These are phyloP conservation scores for Ceratocystis ficicola DNA, from an alignment of 2,329 filamentous ascomycete genomes.

Conservation along the genomic window DNA sequence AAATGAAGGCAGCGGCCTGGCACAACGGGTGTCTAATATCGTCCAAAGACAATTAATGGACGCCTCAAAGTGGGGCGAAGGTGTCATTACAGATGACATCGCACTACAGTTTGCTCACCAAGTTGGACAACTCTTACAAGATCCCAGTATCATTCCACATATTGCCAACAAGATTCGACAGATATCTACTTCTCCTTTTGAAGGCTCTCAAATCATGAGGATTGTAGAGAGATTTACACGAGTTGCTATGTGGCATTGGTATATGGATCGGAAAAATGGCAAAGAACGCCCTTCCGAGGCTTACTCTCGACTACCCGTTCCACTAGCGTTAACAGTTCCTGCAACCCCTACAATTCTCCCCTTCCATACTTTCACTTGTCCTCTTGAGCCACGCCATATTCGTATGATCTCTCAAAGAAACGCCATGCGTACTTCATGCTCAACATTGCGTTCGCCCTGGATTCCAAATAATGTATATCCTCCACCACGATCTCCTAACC, in stretches of 20 bases:
- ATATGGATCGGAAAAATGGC: slow-evolving; percentile 61
- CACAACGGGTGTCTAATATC: slow-evolving; percentile 80
- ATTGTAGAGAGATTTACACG: slow-evolving; percentile 76
- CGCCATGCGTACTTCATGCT: slow-evolving; percentile 81
- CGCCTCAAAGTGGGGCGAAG: slow-evolving; percentile 73
- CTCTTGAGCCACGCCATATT: slow-evolving; percentile 80
- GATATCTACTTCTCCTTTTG: slow-evolving; percentile 70
- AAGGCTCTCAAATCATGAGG: slow-evolving; percentile 73
- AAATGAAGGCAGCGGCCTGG: slow-evolving; percentile 61
- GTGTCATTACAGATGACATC: slow-evolving; percentile 47
- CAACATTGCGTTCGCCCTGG: slow-evolving; percentile 78
- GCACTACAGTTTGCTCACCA: slow-evolving; percentile 41
- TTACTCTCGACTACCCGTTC: slow-evolving; percentile 64
- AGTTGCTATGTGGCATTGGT: slow-evolving; percentile 71
- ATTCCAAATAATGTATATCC: slow-evolving; percentile 66
- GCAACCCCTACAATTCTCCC: slow-evolving; percentile 87
- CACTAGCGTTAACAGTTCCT: slow-evolving; percentile 60
- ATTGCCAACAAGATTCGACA: slow-evolving; percentile 34
- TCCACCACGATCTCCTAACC: slow-evolving; percentile 71
- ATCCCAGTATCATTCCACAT: slow-evolving; percentile 29
- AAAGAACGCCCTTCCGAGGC: slow-evolving; percentile 43
- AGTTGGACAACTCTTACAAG: slow-evolving; percentile 33
- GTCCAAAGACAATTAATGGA: slow-evolving; percentile 79
- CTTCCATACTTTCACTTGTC: slow-evolving; percentile 96
- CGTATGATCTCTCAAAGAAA: slow-evolving; percentile 92